These are phyloP conservation scores for Saccharum hybrid DNA, from an alignment of 202 grass and related monocot species.

Conservation along the genomic window DNA sequence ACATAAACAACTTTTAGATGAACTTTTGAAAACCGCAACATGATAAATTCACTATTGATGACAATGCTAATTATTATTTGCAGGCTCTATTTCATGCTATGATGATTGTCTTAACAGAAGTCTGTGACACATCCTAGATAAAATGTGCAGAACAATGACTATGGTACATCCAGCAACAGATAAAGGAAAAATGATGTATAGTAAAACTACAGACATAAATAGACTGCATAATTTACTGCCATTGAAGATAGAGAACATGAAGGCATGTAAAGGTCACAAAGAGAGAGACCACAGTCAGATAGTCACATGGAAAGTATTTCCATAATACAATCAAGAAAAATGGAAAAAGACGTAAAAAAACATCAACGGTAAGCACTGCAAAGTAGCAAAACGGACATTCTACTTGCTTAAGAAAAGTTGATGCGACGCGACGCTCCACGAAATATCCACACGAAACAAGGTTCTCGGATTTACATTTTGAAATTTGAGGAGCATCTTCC, in stretches of 20 bases:
- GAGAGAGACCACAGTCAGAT: constrained; percentile 12
- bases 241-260: constrained; percentile 4
- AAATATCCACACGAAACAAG: constrained; percentile 38
- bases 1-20: not conserved
- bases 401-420: constrained; percentile 15
- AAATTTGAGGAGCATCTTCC: constrained; percentile 93
- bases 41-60: not conserved
- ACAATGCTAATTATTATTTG: not conserved
- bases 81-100: not conserved
- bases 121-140: constrained; percentile 13
- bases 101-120: not conserved
- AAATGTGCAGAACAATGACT: constrained; percentile 9
- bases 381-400: constrained; percentile 15
- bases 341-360: not conserved
- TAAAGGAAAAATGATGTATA: constrained; percentile 9
- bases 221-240: constrained; percentile 9
- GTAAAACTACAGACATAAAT: not conserved
- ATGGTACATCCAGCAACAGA: constrained; percentile 19
- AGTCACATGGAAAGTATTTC: constrained; percentile 22
- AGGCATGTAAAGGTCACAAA: constrained; percentile 26
- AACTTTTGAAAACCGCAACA: not conserved
- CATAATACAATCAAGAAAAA: constrained; percentile 25
- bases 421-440: not conserved
- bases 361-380: not conserved
- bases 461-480: constrained; percentile 70